Conservation (phyloP, 2,329 filamentous ascomycete species). For the Alternaria ventricosa region DNA sequence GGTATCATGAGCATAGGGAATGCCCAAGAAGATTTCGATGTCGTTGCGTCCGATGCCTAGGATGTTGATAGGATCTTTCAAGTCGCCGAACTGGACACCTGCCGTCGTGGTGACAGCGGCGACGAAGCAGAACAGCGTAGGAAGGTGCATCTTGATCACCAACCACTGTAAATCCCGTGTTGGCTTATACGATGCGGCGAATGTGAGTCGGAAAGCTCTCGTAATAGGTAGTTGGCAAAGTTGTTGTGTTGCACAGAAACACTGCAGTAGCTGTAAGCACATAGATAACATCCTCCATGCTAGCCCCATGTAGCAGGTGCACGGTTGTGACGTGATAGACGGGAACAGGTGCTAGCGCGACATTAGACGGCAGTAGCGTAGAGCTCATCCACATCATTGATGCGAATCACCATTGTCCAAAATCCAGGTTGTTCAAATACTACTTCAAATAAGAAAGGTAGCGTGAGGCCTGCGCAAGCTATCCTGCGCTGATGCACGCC, state of each 20-base stretch:
- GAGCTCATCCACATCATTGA: not conserved
- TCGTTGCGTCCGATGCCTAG: constrained; percentile 53
- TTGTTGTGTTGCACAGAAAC: constrained; percentile 2
- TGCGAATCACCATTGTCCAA: not conserved
- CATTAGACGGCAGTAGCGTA: constrained; percentile 7
- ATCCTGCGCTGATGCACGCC: not conserved
- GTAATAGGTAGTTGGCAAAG: not conserved
- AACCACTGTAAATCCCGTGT: not conserved
- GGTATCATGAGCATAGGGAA: constrained; percentile 58
- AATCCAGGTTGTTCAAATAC: not conserved
- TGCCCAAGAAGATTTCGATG: constrained; percentile 57
- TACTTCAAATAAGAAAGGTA: not conserved
- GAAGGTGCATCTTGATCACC: constrained; percentile 7
- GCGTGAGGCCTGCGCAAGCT: not conserved
- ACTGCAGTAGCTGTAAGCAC: constrained; percentile 1
- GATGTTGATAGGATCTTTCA: constrained; percentile 48
- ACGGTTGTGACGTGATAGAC: constrained; percentile 8
- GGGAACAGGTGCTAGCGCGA: not conserved
- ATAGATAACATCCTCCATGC: not conserved
- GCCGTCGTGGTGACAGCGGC: constrained; percentile 11
- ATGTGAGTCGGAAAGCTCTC: not conserved
- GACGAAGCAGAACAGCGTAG: constrained; percentile 10
- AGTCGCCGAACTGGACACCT: constrained; percentile 5
- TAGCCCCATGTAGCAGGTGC: constrained; percentile 11
- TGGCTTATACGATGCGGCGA: not conserved